Evolutionary conservation across 2,329 filamentous ascomycete genomes (phyloP), one percentile per base, ranked within the genome.

Genomic region (Cyanodermella asteris): DNA sequence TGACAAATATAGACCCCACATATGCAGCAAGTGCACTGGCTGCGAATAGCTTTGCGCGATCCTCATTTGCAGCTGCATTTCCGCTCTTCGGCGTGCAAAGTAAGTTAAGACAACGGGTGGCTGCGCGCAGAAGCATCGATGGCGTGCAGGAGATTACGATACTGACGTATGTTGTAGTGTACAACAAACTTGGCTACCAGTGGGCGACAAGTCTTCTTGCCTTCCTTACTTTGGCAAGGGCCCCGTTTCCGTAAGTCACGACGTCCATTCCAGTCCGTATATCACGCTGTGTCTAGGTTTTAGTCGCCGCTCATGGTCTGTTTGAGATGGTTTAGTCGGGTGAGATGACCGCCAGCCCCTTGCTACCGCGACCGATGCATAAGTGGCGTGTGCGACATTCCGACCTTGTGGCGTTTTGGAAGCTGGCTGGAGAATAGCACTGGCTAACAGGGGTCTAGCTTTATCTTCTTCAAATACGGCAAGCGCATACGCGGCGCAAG

Each of bases 41-140:
- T 8, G 78, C 80, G 22, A 87, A 91, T 40, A 73, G 72, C 23
- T 77, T 87, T 44, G 64, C 74, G 29, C 63, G 82, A 26, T 80
- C 72, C 34, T 56, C 61, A 12, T 87, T 90, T 53, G 81, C 73
- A 31, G 78, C 77, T 26, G 64, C 67, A 4, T 82, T 82, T 36
- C 74, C 75, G 9, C 51, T 81, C 3, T 81, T 82, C 43, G 72
- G 72, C 10, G 60, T 65, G 15, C 72, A 56, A 33, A 50, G 46
- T 53, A 41, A 42, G 50, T 40, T 30, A 28, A n/a, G 16, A 17
- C 23, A 25, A 14, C 20, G n/a, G 7, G 24, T 27, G 16, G 23
- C 13, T 28, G 16, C 19, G 11, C 22, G 18, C 17, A 14, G 7
- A 27, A 16, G 20, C 21, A 22, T 14, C 25, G 30, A 22, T 22